phyloP scores from a whole-genome alignment of 495 filamentous ascomycete species.

The Penicillium fimorum region DNA sequence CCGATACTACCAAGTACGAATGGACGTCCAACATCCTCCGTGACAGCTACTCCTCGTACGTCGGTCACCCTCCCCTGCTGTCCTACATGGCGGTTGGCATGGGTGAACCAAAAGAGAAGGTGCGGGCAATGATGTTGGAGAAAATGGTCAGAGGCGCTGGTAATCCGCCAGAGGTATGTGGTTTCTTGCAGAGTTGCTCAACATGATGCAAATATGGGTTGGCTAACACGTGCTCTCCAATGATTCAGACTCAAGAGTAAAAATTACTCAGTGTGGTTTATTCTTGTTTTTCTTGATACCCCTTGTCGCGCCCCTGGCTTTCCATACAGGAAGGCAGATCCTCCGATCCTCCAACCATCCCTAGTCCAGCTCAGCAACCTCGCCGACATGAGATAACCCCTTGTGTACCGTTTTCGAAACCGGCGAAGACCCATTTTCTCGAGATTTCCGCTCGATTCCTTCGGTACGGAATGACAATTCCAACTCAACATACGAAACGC shows the following conservation, averaged over 20 bases:
- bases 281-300: conserved; percentile 5
- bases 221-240: conserved; percentile 12
- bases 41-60: conserved; percentile 76
- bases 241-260: conserved; percentile 28
- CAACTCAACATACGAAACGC: not conserved
- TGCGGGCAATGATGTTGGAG: conserved; percentile 75
- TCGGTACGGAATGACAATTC: not conserved
- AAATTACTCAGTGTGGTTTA: not conserved
- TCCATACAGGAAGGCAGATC: not conserved
- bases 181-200: not conserved
- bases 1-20: conserved; percentile 95
- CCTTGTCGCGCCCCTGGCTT: not conserved
- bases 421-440: not conserved
- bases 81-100: conserved; percentile 88
- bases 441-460: not conserved
- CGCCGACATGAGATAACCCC: not conserved
- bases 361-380: not conserved
- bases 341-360: not conserved
- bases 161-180: conserved; percentile 66
- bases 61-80: conserved; percentile 86
- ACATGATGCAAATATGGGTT: not conserved
- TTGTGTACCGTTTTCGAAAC: not conserved
- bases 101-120: conserved; percentile 78
- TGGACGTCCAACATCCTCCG: conserved; percentile 91
- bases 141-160: conserved; percentile 93